Percentiles rank a stretch among this genome's conserved stretches.
These are phyloP conservation scores for Pascua sp. DNA, from an alignment of 1,284 basidiomycete genomes.

Conservation along the genomic window DNA sequence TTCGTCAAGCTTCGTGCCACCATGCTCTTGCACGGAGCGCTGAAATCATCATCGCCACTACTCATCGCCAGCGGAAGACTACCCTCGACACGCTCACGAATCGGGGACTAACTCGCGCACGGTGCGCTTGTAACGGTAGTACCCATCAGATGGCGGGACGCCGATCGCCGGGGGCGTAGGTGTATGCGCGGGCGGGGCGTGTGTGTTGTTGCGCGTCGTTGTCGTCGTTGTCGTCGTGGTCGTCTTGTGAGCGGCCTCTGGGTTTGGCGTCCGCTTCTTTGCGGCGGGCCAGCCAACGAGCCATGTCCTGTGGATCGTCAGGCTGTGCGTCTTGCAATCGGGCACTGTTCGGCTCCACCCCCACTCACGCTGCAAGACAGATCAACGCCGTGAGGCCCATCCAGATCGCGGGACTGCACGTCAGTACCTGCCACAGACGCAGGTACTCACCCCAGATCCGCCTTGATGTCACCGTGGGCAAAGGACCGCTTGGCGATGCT, in stretches of 20 bases:
- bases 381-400: constrained; percentile 30
- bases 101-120: constrained; percentile 21
- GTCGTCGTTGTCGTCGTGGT: too few relatives aligned
- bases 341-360: background rate
- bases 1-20: too few relatives aligned
- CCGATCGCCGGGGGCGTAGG: background rate
- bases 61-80: too few relatives aligned
- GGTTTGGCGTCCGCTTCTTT: too few relatives aligned
- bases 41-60: too few relatives aligned
- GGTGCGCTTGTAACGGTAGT: constrained; percentile 47
- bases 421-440: constrained; percentile 3
- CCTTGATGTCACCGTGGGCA: constrained; percentile 19
- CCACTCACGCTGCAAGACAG: background rate
- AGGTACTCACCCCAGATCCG: constrained; percentile 34
- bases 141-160: constrained; percentile 28
- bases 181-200: background rate
- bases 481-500: constrained; percentile 39
- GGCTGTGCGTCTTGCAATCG: too few relatives aligned
- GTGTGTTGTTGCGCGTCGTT: too few relatives aligned
- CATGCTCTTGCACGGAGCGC: too few relatives aligned
- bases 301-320: constrained; percentile 20
- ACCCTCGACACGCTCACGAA: background rate
- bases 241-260: too few relatives aligned
- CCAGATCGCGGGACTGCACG: constrained; percentile 33
- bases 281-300: constrained; percentile 35